These are phyloP conservation scores for Phoenix dactylifera DNA, from an alignment of 176 grass and related monocot genomes.

Conservation along the genomic window DNA sequence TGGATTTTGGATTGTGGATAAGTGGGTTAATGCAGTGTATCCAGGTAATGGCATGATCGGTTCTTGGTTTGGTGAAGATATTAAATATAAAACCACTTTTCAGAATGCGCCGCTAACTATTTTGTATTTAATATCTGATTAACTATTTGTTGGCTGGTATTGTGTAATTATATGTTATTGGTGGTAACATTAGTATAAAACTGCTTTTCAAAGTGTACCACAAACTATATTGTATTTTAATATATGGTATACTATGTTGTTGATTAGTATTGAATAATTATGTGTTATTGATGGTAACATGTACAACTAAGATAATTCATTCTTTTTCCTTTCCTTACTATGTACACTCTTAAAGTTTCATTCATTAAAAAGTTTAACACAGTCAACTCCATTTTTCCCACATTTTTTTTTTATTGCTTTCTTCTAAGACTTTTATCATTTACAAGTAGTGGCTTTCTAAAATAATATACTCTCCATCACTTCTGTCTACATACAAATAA, in stretches of 20 bases:
- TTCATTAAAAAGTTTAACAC: too few species aligned
- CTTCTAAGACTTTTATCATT: too few species aligned
- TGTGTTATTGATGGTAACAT: background rate
- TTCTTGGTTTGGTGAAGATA: constrained; percentile 55
- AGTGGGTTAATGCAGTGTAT: constrained; percentile 59
- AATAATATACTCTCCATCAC: too few species aligned
- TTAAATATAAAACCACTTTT: constrained; percentile 26
- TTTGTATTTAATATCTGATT: constrained; percentile 36
- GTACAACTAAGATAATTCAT: too few species aligned
- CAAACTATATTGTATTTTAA: constrained; percentile 66
- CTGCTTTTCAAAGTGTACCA: constrained; percentile 27
- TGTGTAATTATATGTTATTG: background rate
- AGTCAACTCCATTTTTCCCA: too few species aligned
- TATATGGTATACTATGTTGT: constrained; percentile 4
- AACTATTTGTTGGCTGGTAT: constrained; percentile 16
- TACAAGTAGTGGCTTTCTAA: too few species aligned
- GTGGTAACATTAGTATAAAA: background rate
- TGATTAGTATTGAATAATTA: constrained; percentile 3
- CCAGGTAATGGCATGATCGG: constrained; percentile 49
- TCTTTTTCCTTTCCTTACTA: too few species aligned
- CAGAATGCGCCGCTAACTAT: constrained; percentile 46
- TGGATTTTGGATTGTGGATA: constrained; percentile 65
- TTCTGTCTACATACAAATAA: too few species aligned
- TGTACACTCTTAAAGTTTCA: too few species aligned
- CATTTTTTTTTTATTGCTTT: too few species aligned